phyloP scores from a whole-genome alignment of 306 rosid species.

The Ammopiptanthus mongolicus region DNA sequence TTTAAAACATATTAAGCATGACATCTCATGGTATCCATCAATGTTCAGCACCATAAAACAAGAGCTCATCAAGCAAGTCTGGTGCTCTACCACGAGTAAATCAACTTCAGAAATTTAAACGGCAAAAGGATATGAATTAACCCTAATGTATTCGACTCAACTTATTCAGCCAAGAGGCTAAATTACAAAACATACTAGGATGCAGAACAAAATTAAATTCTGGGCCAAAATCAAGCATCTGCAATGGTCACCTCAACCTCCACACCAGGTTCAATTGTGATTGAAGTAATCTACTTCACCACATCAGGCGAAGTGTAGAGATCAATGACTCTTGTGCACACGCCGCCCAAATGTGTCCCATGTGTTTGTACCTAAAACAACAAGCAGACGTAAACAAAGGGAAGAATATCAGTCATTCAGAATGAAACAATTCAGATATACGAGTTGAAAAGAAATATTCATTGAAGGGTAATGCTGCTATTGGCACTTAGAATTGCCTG shows the following conservation, averaged over 20 bases:
- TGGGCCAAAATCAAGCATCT: slow-evolving; percentile 37
- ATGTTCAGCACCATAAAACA: neutral
- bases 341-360: slow-evolving; percentile 88
- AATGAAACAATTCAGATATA: too few relatives aligned
- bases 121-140: neutral
- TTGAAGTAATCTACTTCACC: slow-evolving; percentile 91
- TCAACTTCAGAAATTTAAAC: neutral
- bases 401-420: neutral
- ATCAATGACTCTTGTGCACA: slow-evolving; percentile 86
- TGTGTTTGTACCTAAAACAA: slow-evolving; percentile 79
- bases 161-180: neutral
- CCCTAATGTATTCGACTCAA: slow-evolving; percentile 4
- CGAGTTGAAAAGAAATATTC: too few relatives aligned
- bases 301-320: slow-evolving; percentile 92
- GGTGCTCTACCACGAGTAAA: neutral
- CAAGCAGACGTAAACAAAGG: neutral
- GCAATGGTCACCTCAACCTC: slow-evolving; percentile 97
- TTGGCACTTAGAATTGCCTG: too few relatives aligned
- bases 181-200: slow-evolving; percentile 12
- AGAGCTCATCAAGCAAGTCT: neutral
- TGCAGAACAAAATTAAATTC: neutral
- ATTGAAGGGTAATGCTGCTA: too few relatives aligned
- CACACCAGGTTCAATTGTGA: slow-evolving; percentile 90
- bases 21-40: neutral
- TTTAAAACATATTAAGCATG: neutral